Evolutionary conservation across 495 filamentous ascomycete species (phyloP).

Genomic region (Lepraria neglecta): DNA sequence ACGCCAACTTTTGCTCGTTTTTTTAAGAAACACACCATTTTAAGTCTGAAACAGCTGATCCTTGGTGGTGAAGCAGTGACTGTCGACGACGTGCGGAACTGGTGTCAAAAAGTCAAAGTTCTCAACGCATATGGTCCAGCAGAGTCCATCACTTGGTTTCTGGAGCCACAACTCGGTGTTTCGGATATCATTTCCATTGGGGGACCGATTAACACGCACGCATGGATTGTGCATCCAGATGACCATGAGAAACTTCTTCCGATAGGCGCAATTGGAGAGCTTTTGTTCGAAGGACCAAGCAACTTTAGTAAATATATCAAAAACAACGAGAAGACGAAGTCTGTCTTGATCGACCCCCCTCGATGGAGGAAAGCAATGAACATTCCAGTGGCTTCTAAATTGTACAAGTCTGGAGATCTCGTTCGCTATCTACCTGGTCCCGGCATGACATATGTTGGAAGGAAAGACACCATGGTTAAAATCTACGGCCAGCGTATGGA

Average conservation of each 20-base stretch:
- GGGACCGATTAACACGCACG: constrained; percentile 8
- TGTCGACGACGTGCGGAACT: neutral
- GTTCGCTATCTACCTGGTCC: constrained; percentile 46
- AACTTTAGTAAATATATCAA: constrained; percentile 48
- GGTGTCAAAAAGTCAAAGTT: constrained; percentile 14
- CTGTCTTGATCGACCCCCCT: constrained; percentile 43
- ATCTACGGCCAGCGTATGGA: constrained; percentile 39
- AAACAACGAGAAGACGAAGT: constrained; percentile 38
- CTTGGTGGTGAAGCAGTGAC: constrained; percentile 27
- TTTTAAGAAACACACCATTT: constrained; percentile 20
- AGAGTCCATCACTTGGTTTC: neutral
- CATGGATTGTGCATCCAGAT: constrained; percentile 47
- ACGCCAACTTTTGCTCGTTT: constrained; percentile 26
- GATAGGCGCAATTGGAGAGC: constrained; percentile 49
- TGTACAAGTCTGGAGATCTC: constrained; percentile 54
- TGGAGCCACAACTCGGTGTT: neutral
- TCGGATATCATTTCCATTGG: constrained; percentile 4
- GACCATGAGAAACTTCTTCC: constrained; percentile 45
- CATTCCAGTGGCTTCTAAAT: neutral
- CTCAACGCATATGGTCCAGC: constrained; percentile 27
- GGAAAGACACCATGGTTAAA: constrained; percentile 53
- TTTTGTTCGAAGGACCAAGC: constrained; percentile 49
- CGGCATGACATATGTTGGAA: constrained; percentile 45
- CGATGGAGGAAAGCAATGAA: constrained; percentile 37
- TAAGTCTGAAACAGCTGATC: constrained; percentile 23